Evolutionary conservation across 139 green algal species (phyloP).

Genomic region (Zygnema cylindricum): DNA sequence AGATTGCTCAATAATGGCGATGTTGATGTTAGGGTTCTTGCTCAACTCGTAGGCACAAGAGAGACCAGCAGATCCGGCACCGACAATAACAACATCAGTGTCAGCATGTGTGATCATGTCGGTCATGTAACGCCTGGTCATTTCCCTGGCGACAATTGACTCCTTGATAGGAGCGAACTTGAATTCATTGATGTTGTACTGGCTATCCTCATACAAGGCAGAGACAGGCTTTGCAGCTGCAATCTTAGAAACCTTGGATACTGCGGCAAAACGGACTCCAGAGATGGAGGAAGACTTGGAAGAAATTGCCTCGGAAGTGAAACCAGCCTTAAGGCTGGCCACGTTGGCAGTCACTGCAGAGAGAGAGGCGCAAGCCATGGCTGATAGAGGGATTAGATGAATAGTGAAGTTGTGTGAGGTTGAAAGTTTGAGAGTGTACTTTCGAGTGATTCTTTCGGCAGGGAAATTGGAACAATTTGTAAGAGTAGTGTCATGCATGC

Average conservation of each 20-base stretch:
- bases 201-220: neutral
- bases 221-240: too few species aligned
- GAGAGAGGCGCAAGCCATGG: neutral
- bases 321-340: neutral
- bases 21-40: slow-evolving; percentile 90
- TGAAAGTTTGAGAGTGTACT: too few species aligned
- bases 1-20: slow-evolving; percentile 88
- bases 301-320: neutral
- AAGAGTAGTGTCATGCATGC: too few species aligned
- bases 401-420: too few species aligned
- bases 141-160: slow-evolving; percentile 56
- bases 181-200: slow-evolving; percentile 61
- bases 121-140: slow-evolving; percentile 84
- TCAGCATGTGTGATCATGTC: slow-evolving; percentile 89
- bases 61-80: slow-evolving; percentile 81
- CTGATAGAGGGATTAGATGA: too few species aligned
- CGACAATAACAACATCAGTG: slow-evolving; percentile 77
- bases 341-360: neutral
- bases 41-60: slow-evolving; percentile 92
- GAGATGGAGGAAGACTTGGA: neutral
- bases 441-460: too few species aligned
- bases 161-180: slow-evolving; percentile 62
- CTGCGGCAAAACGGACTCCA: neutral
- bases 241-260: neutral
- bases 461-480: too few species aligned